Conservation (phyloP, 352 stramenopile genomes). For the Globisporangium nagaii region DNA sequence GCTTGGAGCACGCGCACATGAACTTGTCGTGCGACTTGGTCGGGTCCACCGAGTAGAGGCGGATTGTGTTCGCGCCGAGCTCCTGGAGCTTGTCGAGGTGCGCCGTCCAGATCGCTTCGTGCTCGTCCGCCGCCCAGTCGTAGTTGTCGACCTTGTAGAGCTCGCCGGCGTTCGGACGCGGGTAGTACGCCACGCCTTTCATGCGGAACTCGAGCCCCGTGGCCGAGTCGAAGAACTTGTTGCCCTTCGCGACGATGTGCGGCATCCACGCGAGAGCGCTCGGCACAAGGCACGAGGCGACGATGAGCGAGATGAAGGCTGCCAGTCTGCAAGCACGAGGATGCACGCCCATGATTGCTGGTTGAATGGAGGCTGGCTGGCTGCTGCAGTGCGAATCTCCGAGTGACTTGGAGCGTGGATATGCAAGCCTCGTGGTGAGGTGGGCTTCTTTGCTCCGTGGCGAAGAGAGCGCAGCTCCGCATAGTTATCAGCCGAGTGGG, state of each 20-base stretch:
- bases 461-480: too few species aligned
- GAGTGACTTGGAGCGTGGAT: too few species aligned
- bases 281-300: background rate
- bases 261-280: slow-evolving; percentile 9
- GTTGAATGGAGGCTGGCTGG: background rate
- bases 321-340: too few species aligned
- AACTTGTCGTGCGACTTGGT: slow-evolving; percentile 62
- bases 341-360: background rate
- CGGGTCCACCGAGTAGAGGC: slow-evolving; percentile 66
- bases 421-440: too few species aligned
- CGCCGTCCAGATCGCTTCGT: slow-evolving; percentile 43
- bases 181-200: slow-evolving; percentile 67
- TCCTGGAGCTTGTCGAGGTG: slow-evolving; percentile 51
- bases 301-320: background rate
- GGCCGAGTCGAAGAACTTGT: slow-evolving; percentile 63
- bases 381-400: too few species aligned
- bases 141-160: slow-evolving; percentile 35
- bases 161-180: slow-evolving; percentile 51
- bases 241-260: slow-evolving; percentile 56
- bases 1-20: slow-evolving; percentile 56
- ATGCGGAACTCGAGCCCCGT: slow-evolving; percentile 52
- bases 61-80: slow-evolving; percentile 63
- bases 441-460: too few species aligned
- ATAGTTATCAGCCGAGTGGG: too few species aligned
- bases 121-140: slow-evolving; percentile 56